Evolutionary conservation across 2,329 filamentous ascomycete species (phyloP), one percentile per base, ranked within the genome.

Genomic region (Cercospora beticola): DNA sequence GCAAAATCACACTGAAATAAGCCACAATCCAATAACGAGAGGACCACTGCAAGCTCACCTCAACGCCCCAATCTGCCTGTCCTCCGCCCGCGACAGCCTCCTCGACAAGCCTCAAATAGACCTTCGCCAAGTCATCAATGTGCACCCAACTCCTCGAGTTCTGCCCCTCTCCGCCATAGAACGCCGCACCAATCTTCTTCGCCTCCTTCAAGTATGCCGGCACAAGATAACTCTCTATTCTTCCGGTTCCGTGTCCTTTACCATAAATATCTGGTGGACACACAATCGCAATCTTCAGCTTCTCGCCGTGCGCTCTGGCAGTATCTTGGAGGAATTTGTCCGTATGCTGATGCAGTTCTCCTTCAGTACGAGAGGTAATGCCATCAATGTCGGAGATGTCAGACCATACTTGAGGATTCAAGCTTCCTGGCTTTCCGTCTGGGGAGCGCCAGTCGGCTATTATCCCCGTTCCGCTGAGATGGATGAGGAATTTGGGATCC

Each of bases 301-400:
- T 40, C 36, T 40, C 36, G 6, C 36, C 36, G 16, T 40, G 36
- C 36, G 16, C 16, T 8, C 36, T n/a, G 16, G 36, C 16, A n/a
- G 16, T 40, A 8, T 40, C 36, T n/a, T 40, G 36, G 2, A 40
- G 36, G 7, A n/a, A 40, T 76, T 87, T 85, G 78, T 93, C 90
- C 3, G 92, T 86, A 74, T 89, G 82, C 12, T 89, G 86, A 79
- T 93, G 90, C 26, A 83, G 73, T 6, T 83, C 87, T 0, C 76
- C 72, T 72, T 87, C 84, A 0, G 87, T 87, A 0, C 90, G 74
- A 8, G 75, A 82, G 1, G 85, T 79, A 40, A 90, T 81, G 18
- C 18, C 14, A 5, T 40, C 36, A 4, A 40, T 40, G 16, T 40
- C 36, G 16, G 36, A 40, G 7, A 40, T n/a, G 36, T 40, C 36